Evolutionary conservation across 225 moss, liverwort and hornwort species (phyloP), one percentile per base, ranked within the genome.

Genomic region (Rhytidiadelphus loreus): DNA sequence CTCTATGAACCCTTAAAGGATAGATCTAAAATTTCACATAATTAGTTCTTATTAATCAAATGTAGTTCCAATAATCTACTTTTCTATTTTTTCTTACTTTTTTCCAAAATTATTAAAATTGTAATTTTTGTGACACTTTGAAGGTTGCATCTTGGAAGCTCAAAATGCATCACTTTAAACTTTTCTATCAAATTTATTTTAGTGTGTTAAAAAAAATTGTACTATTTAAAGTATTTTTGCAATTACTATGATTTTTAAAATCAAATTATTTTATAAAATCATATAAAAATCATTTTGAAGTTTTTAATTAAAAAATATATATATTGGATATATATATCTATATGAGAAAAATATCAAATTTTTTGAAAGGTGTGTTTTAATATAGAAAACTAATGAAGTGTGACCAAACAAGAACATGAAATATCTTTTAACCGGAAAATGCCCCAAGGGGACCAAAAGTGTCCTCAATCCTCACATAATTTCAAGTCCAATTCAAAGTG

Each of bases 351-450:
- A 37, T 11, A n/a, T 68, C 22, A n/a, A n/a, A n/a, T 12, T 68
- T 68, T 48, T n/a, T n/a, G 1, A 7, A n/a, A n/a, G 23, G 7
- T 13, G 4, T 7, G 0, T n/a, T 23, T 22, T 3, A 14, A 39
- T 69, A 41, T 69, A 39, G 13, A 69, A 69, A 69, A 13, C 14
- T 41, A 39, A 5, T 69, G 5, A 24, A 69, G 4, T 39, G 23
- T 24, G 24, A 39, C 13, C 24, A 39, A 69, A 23, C 0, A 3
- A 0, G 24, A 39, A 24, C 4, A n/a, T 23, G 0, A 2, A 39
- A 7, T 39, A 2, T 39, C 39, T 1, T 23, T 68, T 7, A 4
- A 70, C 0, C n/a, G n/a, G n/a, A n/a, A n/a, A n/a, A n/a, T n/a
- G n/a, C n/a, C n/a, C n/a, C n/a, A n/a, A n/a, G n/a, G n/a, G n/a